Evolutionary conservation across 2,329 filamentous ascomycete genomes (phyloP).

Genomic region (Colletotrichum sp.): DNA sequence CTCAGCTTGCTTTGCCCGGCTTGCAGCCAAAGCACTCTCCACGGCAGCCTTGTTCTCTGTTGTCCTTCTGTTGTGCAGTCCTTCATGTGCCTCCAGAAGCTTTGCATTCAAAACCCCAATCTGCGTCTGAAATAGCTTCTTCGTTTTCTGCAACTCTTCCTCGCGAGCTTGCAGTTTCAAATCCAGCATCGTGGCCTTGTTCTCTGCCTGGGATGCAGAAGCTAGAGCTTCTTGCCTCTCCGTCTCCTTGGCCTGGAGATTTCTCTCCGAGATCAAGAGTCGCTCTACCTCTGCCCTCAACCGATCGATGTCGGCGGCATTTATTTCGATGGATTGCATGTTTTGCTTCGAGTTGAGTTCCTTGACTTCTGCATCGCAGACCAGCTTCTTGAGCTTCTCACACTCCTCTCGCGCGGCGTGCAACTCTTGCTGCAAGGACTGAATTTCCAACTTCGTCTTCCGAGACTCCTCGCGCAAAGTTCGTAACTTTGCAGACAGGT

Average conservation of each 20-base stretch:
- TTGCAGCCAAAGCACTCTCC: slow-evolving; percentile 54
- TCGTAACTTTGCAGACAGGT: slow-evolving; percentile 71
- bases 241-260: slow-evolving; percentile 68
- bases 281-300: slow-evolving; percentile 64
- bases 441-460: slow-evolving; percentile 63
- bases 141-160: slow-evolving; percentile 48
- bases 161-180: slow-evolving; percentile 61
- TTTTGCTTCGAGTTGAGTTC: slow-evolving; percentile 69
- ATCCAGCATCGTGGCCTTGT: slow-evolving; percentile 62
- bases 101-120: slow-evolving; percentile 51
- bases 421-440: slow-evolving; percentile 62
- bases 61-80: slow-evolving; percentile 26
- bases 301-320: slow-evolving; percentile 63
- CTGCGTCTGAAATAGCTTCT: slow-evolving; percentile 51
- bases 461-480: slow-evolving; percentile 73
- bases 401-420: slow-evolving; percentile 63
- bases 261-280: slow-evolving; percentile 65
- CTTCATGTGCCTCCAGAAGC: slow-evolving; percentile 43
- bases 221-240: slow-evolving; percentile 62
- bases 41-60: slow-evolving; percentile 41
- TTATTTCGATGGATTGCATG: slow-evolving; percentile 66
- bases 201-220: slow-evolving; percentile 63
- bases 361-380: slow-evolving; percentile 73
- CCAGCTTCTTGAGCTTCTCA: slow-evolving; percentile 67
- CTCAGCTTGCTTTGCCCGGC: slow-evolving; percentile 57